These are phyloP conservation scores for Candida insectorum DNA, from an alignment of 805 yeast species.

Conservation along the genomic window DNA sequence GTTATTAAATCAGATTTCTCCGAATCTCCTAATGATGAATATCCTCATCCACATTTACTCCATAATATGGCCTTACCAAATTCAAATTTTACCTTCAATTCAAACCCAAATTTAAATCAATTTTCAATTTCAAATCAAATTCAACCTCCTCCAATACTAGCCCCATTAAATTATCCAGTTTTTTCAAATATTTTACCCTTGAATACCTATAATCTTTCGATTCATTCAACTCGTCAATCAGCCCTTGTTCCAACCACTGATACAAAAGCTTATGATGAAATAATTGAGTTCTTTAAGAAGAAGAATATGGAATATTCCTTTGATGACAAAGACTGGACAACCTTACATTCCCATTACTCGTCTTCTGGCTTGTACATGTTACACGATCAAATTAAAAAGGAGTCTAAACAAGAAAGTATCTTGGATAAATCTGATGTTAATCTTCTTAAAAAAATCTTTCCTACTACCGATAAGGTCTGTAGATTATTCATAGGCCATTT, in stretches of 20 bases:
- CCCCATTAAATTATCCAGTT: neutral
- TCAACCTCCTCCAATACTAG: neutral
- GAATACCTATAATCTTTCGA: neutral
- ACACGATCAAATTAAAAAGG: neutral
- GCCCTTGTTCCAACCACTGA: no score
- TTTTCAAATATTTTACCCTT: neutral
- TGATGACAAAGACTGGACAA: neutral
- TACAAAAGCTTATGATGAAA: neutral
- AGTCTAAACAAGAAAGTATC: neutral
- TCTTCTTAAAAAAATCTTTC: conserved; percentile 7
- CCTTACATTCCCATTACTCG: neutral
- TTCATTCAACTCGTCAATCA: neutral
- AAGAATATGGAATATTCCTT: neutral
- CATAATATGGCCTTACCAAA: neutral
- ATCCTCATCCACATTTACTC: no score
- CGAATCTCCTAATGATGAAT: no score
- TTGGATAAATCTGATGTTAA: conserved; percentile 7
- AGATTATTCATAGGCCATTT: conserved; percentile 8
- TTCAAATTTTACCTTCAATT: neutral
- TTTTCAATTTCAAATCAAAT: neutral
- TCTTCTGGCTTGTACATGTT: neutral
- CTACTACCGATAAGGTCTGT: conserved; percentile 1
- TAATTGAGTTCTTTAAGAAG: neutral
- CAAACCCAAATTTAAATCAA: neutral
- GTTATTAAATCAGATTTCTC: neutral